Evolutionary conservation across 176 grass and related monocot genomes (phyloP), one percentile per base, ranked within the genome.

Genomic region (Musa schizocarpa): DNA sequence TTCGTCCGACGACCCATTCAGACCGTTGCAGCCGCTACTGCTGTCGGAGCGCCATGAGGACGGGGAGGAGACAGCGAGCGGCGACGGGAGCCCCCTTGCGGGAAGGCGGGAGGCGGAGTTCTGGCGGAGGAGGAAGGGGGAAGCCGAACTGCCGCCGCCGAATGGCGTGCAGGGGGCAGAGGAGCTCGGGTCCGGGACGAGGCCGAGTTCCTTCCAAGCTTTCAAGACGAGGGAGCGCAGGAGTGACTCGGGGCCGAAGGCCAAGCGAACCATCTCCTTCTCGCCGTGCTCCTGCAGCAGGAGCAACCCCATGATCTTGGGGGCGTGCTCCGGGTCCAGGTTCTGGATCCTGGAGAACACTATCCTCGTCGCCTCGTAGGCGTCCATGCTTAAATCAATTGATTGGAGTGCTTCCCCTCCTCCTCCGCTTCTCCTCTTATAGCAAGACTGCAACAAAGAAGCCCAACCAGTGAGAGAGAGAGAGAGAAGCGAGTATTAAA

Each of bases 361-460:
- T n/a, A 99, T 80, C 88, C 90, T 93, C 26, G 95, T 99, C 49
- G 95, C 95, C 81, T 99, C 95, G 77, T 94, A 94, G 4, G 95
- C 90, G 80, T 99, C 95, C 90, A 99, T 99, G 85, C 76, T 72
- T 75, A 75, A 25, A 13, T 24, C 48, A 26, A 20, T 20, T 23
- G 77, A 21, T 70, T 21, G 68, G 68, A 70, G 27, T n/a, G 5
- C 52, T 27, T 10, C 19, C 9, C 51, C 43, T 52, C 52, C 43
- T 52, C 52, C 10, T 57, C 71, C 52, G 11, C 21, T 74, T 19
- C 13, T 53, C 53, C 64, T 81, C 49, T 67, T 14, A 59, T n/a
- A n/a, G 9, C 51, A 27, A 54, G 53, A 81, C 72, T 84, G 62
- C 70, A 57, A 56, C 10, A 5, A 48, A 16, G 11, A 17, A 55